phyloP scores from a whole-genome alignment of 345 rosid genomes.

The Cardamine chenopodiifolia region DNA sequence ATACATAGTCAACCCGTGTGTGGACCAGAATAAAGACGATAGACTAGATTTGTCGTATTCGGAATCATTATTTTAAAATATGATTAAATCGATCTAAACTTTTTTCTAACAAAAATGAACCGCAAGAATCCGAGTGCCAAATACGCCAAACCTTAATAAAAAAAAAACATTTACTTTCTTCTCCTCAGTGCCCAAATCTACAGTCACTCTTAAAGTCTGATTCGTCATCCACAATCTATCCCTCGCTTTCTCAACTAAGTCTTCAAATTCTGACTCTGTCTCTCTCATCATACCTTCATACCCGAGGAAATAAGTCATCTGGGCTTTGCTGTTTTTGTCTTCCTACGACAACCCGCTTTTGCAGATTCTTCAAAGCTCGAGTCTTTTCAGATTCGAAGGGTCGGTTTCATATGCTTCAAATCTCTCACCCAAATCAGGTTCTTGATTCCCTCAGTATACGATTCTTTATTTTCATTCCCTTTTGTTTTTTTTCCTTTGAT shows the following conservation, averaged over 20 bases:
- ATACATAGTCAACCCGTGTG: background rate
- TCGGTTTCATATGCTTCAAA: constrained; percentile 41
- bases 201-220: constrained; percentile 30
- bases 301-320: constrained; percentile 10
- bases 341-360: constrained; percentile 37
- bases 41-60: constrained; percentile 30
- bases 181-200: constrained; percentile 29
- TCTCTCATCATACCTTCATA: constrained; percentile 26
- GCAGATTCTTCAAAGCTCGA: constrained; percentile 41
- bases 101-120: constrained; percentile 17
- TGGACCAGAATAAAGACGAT: constrained; percentile 21
- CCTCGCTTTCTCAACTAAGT: constrained; percentile 16
- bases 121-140: constrained; percentile 33
- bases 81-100: background rate
- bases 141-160: constrained; percentile 26
- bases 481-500: constrained; percentile 15
- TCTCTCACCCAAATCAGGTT: constrained; percentile 45
- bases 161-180: background rate
- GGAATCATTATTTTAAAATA: background rate
- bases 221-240: constrained; percentile 20
- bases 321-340: constrained; percentile 33
- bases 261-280: constrained; percentile 9
- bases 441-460: constrained; percentile 41
- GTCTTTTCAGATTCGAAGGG: constrained; percentile 39
- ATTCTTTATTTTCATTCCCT: constrained; percentile 24